Base-by-base conservation (phyloP, 1,284 basidiomycete genomes). In the Xerocomus nothofagi region DNA sequence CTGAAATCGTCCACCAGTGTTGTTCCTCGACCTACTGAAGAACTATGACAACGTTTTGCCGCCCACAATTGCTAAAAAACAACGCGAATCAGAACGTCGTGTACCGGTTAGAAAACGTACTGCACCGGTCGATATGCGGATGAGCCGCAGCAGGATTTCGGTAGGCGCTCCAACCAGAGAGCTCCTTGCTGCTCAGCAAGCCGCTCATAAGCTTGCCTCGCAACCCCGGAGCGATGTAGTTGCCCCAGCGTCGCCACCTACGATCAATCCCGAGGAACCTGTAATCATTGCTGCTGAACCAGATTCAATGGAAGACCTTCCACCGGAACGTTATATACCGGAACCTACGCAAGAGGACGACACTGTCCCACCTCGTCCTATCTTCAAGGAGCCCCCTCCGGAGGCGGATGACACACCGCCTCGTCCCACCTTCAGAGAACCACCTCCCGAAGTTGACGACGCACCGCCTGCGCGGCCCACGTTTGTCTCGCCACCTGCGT, bases 101-200 rank as follows among this genome's bases (percentile, higher is more conserved):
- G 76, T 88, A 46, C 93, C 91, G 6, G 66, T 84, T 20, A 81
- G 93, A 38, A 96, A 95, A 65, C 86, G 91, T 44, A 96, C 94
- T 1, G 86, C 87, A 0, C 87, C 88, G 0, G 76, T 97, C 38
- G 95, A 98, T 70, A 86, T 94, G 82, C 84, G 93, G 40, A 78
- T 91, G 68, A 88, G 82, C 59, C 77, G 91, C 62, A 71, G 81
- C 67, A 68, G 76, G 57, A 76, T 89, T 57, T 81, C 98, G 77
- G 69, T 88, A 70, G 69, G 86, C 67, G 63, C 91, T 74, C 62
- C 96, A 73, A 50, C 94, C 66, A 53, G 91, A 81, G 67, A 98
- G 75, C 66, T 96, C 73, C 67, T 93, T 76, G 59, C 92, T 76
- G 66, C 94, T 76, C 65, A 88, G 75, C 77, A 86, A 53, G 73